Base-by-base conservation (phyloP, 1,284 basidiomycete species). In the Boletus semigastroideus region DNA sequence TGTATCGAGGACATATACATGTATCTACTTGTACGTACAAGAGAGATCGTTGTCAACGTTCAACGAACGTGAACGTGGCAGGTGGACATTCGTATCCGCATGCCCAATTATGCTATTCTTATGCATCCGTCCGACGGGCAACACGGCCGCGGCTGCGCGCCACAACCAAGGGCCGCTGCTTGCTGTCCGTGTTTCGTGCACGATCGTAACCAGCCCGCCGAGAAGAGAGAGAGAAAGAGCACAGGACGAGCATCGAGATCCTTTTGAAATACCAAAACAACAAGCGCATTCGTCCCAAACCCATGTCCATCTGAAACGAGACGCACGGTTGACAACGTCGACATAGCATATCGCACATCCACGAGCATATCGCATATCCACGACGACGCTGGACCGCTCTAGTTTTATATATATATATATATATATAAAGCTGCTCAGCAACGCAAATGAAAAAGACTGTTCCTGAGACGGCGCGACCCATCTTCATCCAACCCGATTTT, bases 141-240 rank as follows among this genome's bases (percentile, higher is more conserved):
- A 36, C 36, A 48, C 10, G 28, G 28, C 42, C 45, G 58, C 25
- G 27, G n/a, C 45, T 43, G 33, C 33, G 42, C 60, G 25, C n/a
- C 13, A 33, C 11, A 37, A 17, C 34, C 34, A 17, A 37, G 45
- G 38, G 42, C 44, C 47, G 16, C 55, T 50, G 34, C 28, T 49
- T 39, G 53, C 48, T 7, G 25, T 46, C 59, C 62, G 49, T 66
- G 64, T 65, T 63, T 56, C 48, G 48, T 54, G 60, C 54, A 46
- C 44, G 61, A 57, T 25, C 25, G 25, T 57, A 46, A 56, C 51
- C 61, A 62, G 56, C 63, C 51, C 41, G 48, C 45, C 52, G 10
- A 58, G 56, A 66, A 46, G 46, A 27, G 46, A 50, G 34, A 46
- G 38, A 25, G 5, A 25, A 7, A 6, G 25, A 25, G 25, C 5